A percentile compares a stretch with the other conserved stretches of the same genome.
Conservation (phyloP, 2,329 filamentous ascomycete genomes). For the Ceratocystis smalleyi region DNA sequence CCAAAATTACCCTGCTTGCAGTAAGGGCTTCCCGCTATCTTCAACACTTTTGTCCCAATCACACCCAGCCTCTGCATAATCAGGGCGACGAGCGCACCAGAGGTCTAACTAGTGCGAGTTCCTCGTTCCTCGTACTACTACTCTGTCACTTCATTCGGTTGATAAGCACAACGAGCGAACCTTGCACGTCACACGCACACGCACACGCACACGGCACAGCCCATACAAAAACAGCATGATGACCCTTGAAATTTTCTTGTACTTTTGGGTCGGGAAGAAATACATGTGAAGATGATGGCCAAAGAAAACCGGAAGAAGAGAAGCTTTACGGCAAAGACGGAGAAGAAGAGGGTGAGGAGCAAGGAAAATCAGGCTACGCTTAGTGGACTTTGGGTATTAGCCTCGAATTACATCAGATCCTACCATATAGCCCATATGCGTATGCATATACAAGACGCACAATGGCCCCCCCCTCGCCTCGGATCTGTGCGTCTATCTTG, state of each 20-base stretch:
- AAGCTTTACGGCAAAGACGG: too few species aligned
- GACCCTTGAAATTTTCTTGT: too few species aligned
- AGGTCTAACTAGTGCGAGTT: too few species aligned
- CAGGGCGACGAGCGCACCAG: neutral
- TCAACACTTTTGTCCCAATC: neutral
- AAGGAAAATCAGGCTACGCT: neutral
- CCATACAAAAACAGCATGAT: too few species aligned
- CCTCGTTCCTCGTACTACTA: too few species aligned
- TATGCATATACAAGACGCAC: slow-evolving; percentile 1
- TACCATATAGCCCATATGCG: neutral
- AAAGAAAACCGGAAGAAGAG: too few species aligned
- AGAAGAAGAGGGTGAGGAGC: neutral
- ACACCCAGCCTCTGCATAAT: neutral
- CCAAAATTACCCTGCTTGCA: neutral
- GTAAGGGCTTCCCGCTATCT: neutral
- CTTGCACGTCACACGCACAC: too few species aligned
- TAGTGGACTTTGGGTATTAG: neutral
- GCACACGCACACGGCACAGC: too few species aligned
- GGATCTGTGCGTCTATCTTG: neutral
- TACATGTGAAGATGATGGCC: too few species aligned
- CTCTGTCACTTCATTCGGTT: too few species aligned
- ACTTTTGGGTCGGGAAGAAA: too few species aligned
- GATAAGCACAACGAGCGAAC: too few species aligned
- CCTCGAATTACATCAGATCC: neutral
- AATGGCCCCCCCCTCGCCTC: neutral